A percentile compares a stretch with the other conserved stretches of the same genome.
Conservation (phyloP, 2,329 filamentous ascomycete species). For the Alternaria longipes region DNA sequence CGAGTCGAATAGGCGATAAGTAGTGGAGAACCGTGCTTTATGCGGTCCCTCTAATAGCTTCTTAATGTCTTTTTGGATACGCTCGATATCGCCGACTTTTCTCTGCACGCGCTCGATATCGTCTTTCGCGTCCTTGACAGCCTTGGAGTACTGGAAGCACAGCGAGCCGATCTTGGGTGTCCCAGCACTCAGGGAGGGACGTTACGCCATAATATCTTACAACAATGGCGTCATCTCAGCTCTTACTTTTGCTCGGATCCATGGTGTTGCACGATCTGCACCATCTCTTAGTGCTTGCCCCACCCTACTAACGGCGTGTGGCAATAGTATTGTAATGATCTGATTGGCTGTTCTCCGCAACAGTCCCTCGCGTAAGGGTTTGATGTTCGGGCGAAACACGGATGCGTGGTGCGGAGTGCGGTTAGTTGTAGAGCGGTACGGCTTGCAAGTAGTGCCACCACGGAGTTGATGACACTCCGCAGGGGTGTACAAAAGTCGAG, state of each 20-base stretch:
- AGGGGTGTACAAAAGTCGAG: neutral
- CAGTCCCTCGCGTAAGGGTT: neutral
- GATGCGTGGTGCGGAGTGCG: neutral
- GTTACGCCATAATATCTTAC: neutral
- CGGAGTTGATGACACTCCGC: neutral
- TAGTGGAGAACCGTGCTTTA: too few relatives aligned
- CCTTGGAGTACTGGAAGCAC: too few relatives aligned
- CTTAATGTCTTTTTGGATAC: too few relatives aligned
- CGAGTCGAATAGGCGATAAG: too few relatives aligned
- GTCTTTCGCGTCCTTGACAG: too few relatives aligned
- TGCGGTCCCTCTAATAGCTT: too few relatives aligned
- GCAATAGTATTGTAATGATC: neutral
- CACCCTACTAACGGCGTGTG: neutral
- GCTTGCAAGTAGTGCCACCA: neutral
- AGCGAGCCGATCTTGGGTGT: too few relatives aligned
- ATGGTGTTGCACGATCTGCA: neutral
- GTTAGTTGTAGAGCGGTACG: too few relatives aligned
- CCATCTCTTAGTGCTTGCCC: neutral
- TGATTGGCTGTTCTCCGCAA: neutral
- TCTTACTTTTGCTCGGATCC: neutral
- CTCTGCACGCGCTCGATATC: too few relatives aligned
- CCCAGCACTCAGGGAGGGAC: too few relatives aligned
- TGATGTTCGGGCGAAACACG: neutral
- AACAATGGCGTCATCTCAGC: neutral
- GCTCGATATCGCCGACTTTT: too few relatives aligned